Base-by-base conservation (phyloP, 2,329 filamentous ascomycete genomes). In the Penicillium sp. region DNA sequence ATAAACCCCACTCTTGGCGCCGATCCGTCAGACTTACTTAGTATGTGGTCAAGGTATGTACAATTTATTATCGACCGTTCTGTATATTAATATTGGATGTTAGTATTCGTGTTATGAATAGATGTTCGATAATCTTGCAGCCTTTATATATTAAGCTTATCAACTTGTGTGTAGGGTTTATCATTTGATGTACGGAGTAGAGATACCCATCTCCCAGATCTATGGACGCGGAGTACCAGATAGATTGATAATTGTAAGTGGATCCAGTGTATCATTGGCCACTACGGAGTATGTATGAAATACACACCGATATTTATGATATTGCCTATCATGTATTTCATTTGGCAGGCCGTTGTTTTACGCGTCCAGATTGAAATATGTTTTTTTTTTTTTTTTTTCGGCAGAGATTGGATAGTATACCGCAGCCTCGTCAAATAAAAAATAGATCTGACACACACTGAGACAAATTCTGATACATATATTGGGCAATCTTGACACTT, bases 1-100 rank as follows among this genome's bases (percentile, higher is more conserved):
- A 31, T 27, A 35, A 46, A 33, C 54, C 33, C 54, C 48, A 53
- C 49, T 47, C 41, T 53, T 56, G 41, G 54, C 48, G 41, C 41
- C 31, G 48, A 46, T 46, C 41, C n/a, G 27, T 25, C 15, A 19
- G 43, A 37, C n/a, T n/a, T 50, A 5, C n/a, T n/a, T 38, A 25
- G 40, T 23, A 29, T 12, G 43, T 49, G 27, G 12, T 17, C 52
- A 31, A 46, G 8, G 9, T 4, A 23, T 40, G 13, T 10, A 13
- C 42, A 27, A n/a, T 45, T n/a, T 12, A 27, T 6, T 29, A 4
- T 21, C 8, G 8, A n/a, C 15, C 4, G 8, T 4, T 35, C 0
- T 35, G 45, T 47, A 1, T 4, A 17, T n/a, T 17, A n/a, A 31
- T 35, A 17, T 33, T 10, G 13, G 2, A 21, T 17, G 4, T 6